phyloP scores from a whole-genome alignment of 345 rosid genomes.

The Ceriops tagal region DNA sequence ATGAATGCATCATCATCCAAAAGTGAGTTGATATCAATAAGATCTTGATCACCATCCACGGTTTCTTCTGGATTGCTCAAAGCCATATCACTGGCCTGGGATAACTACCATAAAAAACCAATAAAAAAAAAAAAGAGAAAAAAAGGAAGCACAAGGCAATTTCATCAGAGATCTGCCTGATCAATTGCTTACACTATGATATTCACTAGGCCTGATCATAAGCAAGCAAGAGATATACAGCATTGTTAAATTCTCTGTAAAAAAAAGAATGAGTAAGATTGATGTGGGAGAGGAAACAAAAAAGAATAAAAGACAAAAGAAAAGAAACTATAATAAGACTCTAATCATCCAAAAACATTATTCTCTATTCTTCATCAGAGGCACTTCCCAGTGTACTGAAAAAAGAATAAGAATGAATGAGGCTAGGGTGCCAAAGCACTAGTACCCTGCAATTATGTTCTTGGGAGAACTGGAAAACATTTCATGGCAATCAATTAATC shows the following conservation, averaged over 20 bases:
- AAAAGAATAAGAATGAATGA: background rate
- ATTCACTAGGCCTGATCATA: too few relatives aligned
- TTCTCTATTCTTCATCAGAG: background rate
- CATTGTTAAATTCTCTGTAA: too few relatives aligned
- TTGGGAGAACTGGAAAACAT: background rate
- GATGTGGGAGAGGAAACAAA: background rate
- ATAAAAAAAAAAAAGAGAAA: background rate
- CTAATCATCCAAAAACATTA: background rate
- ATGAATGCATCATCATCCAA: slow-evolving; percentile 67
- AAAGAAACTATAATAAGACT: background rate
- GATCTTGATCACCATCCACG: slow-evolving; percentile 39
- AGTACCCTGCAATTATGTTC: background rate
- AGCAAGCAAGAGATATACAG: background rate
- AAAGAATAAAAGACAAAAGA: background rate
- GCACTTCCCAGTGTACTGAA: background rate
- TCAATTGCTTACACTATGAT: background rate
- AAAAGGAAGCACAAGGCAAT: background rate
- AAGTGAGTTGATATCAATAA: slow-evolving; percentile 56
- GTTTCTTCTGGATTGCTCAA: slow-evolving; percentile 33
- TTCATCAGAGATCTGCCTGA: background rate
- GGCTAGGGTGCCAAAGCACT: background rate
- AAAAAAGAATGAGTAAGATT: background rate
- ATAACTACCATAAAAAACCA: background rate
- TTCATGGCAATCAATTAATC: background rate
- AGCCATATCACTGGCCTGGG: slow-evolving; percentile 39